Percentiles rank a stretch among this genome's conserved stretches.
These are phyloP conservation scores for Corylus avellana DNA, from an alignment of 306 rosid species.

Conservation along the genomic window DNA sequence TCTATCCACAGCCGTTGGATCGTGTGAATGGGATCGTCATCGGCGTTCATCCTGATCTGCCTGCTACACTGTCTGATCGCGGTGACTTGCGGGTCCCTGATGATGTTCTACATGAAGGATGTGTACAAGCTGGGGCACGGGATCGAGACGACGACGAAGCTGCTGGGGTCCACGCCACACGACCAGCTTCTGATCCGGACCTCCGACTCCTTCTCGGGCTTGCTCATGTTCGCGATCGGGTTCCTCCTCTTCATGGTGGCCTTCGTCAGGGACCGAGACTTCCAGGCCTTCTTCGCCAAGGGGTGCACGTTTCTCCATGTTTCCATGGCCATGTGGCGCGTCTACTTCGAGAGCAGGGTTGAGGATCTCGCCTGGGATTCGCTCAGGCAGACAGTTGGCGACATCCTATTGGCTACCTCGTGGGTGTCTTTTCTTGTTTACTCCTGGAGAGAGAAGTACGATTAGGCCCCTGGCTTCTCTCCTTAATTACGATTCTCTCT, in stretches of 20 bases:
- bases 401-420: conserved; percentile 66
- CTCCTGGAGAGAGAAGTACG: conserved; percentile 97
- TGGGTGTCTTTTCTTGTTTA: conserved; percentile 86
- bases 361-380: conserved; percentile 95
- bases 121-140: conserved; percentile 87
- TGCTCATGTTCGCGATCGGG: conserved; percentile 79
- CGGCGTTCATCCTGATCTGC: conserved; percentile 80
- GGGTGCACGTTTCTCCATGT: conserved; percentile 72
- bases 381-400: conserved; percentile 90
- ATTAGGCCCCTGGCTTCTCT: conserved; percentile 27
- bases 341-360: conserved; percentile 76
- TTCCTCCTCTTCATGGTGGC: conserved; percentile 86
- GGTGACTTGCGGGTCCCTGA: conserved; percentile 58
- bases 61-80: conserved; percentile 75
- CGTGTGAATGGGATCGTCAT: conserved; percentile 34
- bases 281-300: conserved; percentile 81
- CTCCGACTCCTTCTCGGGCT: conserved; percentile 90
- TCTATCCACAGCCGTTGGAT: conserved; percentile 10
- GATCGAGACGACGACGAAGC: conserved; percentile 56
- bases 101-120: conserved; percentile 97
- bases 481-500: neutral
- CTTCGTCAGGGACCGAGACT: conserved; percentile 74
- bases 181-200: conserved; percentile 90
- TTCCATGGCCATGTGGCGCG: conserved; percentile 84
- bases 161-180: conserved; percentile 86